Percentiles rank a stretch among this genome's conserved stretches.
Conservation (phyloP, 768 basidiomycete species). For the Pseudohyphozyma bogoriensis region DNA sequence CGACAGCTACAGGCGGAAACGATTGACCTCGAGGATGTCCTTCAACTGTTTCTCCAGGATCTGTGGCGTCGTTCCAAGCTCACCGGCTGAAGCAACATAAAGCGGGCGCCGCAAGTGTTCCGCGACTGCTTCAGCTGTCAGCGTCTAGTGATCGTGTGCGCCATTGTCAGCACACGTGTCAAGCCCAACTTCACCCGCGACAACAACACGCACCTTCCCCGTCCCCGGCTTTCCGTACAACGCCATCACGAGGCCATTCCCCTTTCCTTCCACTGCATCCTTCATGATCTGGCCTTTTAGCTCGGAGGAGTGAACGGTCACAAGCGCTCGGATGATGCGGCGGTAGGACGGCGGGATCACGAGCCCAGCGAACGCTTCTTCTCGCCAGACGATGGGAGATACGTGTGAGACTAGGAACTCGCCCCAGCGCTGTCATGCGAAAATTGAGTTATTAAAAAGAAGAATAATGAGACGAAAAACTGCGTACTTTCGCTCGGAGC, state of each 20-base stretch:
- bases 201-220: background rate
- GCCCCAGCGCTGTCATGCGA: slow-evolving; percentile 1
- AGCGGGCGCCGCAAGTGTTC: slow-evolving; percentile 23
- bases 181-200: background rate
- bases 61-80: slow-evolving; percentile 2
- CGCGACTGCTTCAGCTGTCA: slow-evolving; percentile 23
- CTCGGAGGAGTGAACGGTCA: background rate
- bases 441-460: background rate
- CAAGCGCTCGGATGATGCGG: slow-evolving; percentile 5
- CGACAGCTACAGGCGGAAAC: background rate
- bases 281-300: background rate
- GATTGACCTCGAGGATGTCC: slow-evolving; percentile 1
- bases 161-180: background rate
- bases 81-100: slow-evolving; percentile 8
- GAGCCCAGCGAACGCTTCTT: slow-evolving; percentile 1
- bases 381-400: background rate
- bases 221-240: slow-evolving; percentile 18
- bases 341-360: slow-evolving; percentile 8
- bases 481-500: background rate
- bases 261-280: slow-evolving; percentile 16
- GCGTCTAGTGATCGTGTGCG: slow-evolving; percentile 3
- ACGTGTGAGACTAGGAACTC: slow-evolving; percentile 7
- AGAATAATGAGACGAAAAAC: too few species aligned
- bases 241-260: slow-evolving; percentile 17
- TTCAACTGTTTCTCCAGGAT: slow-evolving; percentile 4